Percentiles rank a stretch among this genome's conserved stretches.
Evolutionary conservation across 805 yeast genomes (phyloP).

Genomic region (Myxozyma vanderwaltii): DNA sequence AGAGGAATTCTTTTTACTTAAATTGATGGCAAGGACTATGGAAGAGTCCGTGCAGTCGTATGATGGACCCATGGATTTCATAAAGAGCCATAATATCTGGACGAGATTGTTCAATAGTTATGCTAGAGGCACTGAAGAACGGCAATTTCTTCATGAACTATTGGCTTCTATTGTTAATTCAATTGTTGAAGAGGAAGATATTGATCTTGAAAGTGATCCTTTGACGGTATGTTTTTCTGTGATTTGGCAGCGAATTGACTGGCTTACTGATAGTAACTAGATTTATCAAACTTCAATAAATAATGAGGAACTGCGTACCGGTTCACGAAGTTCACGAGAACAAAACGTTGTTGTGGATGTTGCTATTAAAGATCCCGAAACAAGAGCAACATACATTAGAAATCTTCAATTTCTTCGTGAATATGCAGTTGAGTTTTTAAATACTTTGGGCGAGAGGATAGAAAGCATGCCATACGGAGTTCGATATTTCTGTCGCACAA

Average conservation of each 20-base stretch:
- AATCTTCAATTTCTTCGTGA: conserved; percentile 79
- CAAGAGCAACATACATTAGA: conserved; percentile 65
- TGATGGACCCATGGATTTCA: conserved; percentile 35
- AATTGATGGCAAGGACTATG: conserved; percentile 50
- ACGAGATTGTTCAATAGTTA: conserved; percentile 48
- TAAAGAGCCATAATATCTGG: conserved; percentile 45
- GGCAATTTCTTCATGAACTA: conserved; percentile 41
- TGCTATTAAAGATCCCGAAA: conserved; percentile 80
- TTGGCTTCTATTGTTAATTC: conserved; percentile 47
- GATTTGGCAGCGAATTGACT: conserved; percentile 29
- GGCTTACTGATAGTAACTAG: background rate
- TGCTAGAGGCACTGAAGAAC: conserved; percentile 42
- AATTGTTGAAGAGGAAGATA: conserved; percentile 43
- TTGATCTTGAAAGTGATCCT: conserved; percentile 83
- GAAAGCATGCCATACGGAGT: conserved; percentile 56
- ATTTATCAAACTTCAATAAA: conserved; percentile 37
- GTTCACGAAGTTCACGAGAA: conserved; percentile 43
- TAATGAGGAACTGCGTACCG: conserved; percentile 42
- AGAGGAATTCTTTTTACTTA: conserved; percentile 69
- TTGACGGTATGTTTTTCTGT: conserved; percentile 41
- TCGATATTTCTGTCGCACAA: conserved; percentile 55
- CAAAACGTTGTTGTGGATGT: conserved; percentile 55
- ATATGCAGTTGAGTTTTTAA: conserved; percentile 61
- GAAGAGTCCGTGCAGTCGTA: conserved; percentile 36
- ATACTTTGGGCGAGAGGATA: conserved; percentile 51